These are phyloP conservation scores for Lipomyces chichibuensis DNA, from an alignment of 805 yeast species.

Conservation along the genomic window DNA sequence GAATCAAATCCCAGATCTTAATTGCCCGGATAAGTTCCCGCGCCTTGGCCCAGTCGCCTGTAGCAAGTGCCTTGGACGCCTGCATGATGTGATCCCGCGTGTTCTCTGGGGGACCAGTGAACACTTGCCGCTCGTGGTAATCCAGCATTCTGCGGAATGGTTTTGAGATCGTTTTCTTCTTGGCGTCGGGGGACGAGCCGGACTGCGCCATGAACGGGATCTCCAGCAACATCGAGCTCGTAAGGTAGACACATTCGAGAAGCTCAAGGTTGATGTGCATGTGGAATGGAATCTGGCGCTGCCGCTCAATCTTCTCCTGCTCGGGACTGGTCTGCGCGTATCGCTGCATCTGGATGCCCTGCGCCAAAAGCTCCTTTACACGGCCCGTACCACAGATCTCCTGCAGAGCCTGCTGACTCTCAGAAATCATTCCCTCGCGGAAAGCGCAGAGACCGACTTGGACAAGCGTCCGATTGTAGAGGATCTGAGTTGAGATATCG, in stretches of 20 bases:
- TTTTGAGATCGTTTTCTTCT: slow-evolving; percentile 70
- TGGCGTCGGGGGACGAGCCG: slow-evolving; percentile 53
- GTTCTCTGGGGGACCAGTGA: slow-evolving; percentile 97
- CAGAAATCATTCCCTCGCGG: slow-evolving; percentile 82
- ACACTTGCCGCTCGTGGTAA: slow-evolving; percentile 89
- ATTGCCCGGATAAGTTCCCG: slow-evolving; percentile 71
- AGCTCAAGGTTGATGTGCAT: slow-evolving; percentile 96
- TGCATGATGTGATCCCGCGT: slow-evolving; percentile 90
- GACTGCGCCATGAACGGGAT: slow-evolving; percentile 85
- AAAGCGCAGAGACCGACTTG: slow-evolving; percentile 96
- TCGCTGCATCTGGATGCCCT: slow-evolving; percentile 69
- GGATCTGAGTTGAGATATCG: slow-evolving; percentile 83
- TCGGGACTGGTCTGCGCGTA: slow-evolving; percentile 57
- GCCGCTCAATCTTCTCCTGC: slow-evolving; percentile 58
- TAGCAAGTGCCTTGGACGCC: slow-evolving; percentile 84
- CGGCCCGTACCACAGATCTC: slow-evolving; percentile 86
- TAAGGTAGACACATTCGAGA: slow-evolving; percentile 90
- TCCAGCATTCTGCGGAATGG: slow-evolving; percentile 90
- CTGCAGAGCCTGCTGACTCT: slow-evolving; percentile 81
- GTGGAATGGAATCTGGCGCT: slow-evolving; percentile 92
- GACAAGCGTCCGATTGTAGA: slow-evolving; percentile 92
- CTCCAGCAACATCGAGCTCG: slow-evolving; percentile 85
- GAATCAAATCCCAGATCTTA: slow-evolving; percentile 83
- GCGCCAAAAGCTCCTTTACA: slow-evolving; percentile 91
- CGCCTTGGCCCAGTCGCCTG: slow-evolving; percentile 86